Base-by-base conservation (phyloP, 2,329 filamentous ascomycete species). In the Penicillium oxalicum region DNA sequence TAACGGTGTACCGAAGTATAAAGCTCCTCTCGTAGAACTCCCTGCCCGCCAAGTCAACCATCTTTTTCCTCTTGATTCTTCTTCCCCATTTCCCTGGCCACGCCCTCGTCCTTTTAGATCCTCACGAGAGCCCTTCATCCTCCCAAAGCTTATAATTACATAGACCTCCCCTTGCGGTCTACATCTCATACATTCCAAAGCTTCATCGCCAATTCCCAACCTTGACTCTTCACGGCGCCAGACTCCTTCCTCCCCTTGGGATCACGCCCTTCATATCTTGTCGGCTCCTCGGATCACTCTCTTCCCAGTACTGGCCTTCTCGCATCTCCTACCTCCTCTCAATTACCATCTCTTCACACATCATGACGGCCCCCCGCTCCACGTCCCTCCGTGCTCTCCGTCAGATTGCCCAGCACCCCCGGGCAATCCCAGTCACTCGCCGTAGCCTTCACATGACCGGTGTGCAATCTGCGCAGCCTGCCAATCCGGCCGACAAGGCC, bases 401-500 rank as follows among this genome's bases (percentile, higher is more conserved):
- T 56, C 60, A 67, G 54, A 66, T 75, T 24, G 69, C 70, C 5
- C 65, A 70, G 55, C 66, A 71, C 42, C 60, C 61, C 47, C 58
- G 57, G 7, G 58, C 64, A 39, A 57, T 61, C 25, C 63, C 70
- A 25, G 51, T 56, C 47, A 53, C 65, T 49, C 70, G 70, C 57
- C 80, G 81, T 56, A 65, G 67, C 48, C 74, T 83, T 43, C 77
- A 79, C 68, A 81, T 83, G 70, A 83, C 81, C 33, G 80, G 80
- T 47, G 76, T 77, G 35, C 73, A 79, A 27, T 79, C 79, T 44
- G 80, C 76, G 52, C 60, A 79, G 69, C 55, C 72, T 64, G 60
- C 69, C 72, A 67, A 72, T 66, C 60, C 75, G 59, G 63, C 73
- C 29, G 78, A 80, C 57, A 76, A 76, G 58, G 70, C 76, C 13